These are phyloP conservation scores for Aspergillus terreus DNA, from an alignment of 2,329 filamentous ascomycete genomes.

Conservation along the genomic window DNA sequence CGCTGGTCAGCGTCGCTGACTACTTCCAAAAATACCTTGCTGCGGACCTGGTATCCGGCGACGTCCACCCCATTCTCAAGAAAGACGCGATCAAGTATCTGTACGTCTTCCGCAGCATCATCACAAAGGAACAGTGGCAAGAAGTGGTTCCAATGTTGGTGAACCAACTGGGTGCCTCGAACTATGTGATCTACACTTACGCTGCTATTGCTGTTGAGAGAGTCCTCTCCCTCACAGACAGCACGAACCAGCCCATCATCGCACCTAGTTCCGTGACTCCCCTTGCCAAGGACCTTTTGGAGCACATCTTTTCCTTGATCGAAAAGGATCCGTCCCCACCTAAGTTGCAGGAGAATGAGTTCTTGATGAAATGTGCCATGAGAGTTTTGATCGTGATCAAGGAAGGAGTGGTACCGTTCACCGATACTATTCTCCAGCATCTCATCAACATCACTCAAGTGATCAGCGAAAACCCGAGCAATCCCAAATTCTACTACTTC, in stretches of 20 bases:
- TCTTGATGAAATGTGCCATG: conserved; percentile 98
- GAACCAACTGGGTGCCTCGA: conserved; percentile 80
- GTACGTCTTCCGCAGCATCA: conserved; percentile 92
- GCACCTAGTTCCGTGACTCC: conserved; percentile 72
- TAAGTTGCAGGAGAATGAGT: conserved; percentile 98
- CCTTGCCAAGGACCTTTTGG: conserved; percentile 78
- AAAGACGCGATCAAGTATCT: conserved; percentile 98
- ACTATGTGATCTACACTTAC: conserved; percentile 98
- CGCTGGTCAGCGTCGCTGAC: conserved; percentile 81
- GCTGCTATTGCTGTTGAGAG: conserved; percentile 95
- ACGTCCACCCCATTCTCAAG: conserved; percentile 79
- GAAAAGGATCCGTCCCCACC: conserved; percentile 78
- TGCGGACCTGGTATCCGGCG: conserved; percentile 72
- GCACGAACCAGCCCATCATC: conserved; percentile 73
- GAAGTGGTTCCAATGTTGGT: conserved; percentile 85
- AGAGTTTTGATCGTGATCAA: conserved; percentile 91
- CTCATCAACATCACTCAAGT: conserved; percentile 86
- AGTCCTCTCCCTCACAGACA: conserved; percentile 77
- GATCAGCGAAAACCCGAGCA: conserved; percentile 92
- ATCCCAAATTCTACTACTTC: conserved; percentile 97
- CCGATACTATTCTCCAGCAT: conserved; percentile 76
- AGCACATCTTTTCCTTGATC: conserved; percentile 87
- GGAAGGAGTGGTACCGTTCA: conserved; percentile 69
- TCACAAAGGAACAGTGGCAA: conserved; percentile 89
- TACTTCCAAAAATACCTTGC: conserved; percentile 95